A percentile compares a stretch with the other conserved stretches of the same genome.
Conservation (phyloP, 2,329 filamentous ascomycete species). For the Ceratocystis ficicola region DNA sequence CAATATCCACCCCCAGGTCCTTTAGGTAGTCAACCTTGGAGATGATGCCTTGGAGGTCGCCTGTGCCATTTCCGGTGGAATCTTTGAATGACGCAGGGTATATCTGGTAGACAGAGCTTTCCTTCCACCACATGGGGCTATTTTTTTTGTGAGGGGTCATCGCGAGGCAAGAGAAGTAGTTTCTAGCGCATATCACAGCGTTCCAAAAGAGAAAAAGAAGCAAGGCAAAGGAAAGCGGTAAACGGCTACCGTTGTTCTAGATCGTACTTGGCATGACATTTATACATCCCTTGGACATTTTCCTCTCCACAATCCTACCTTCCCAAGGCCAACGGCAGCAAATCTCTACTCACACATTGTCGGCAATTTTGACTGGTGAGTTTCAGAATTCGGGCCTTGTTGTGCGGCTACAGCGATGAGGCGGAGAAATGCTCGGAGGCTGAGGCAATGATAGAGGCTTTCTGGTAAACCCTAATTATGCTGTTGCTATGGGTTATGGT, state of each 20-base stretch:
- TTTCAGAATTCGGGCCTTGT: conserved; percentile 11
- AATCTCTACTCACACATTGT: background rate
- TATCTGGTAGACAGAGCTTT: conserved; percentile 48
- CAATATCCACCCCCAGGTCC: conserved; percentile 44
- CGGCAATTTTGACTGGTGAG: background rate
- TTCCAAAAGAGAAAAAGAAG: conserved; percentile 1
- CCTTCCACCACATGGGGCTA: conserved; percentile 44
- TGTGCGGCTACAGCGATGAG: background rate
- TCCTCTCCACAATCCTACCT: background rate
- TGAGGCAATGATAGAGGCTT: background rate
- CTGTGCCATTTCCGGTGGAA: conserved; percentile 43
- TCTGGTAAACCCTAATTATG: background rate
- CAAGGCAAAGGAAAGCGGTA: background rate
- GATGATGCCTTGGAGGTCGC: conserved; percentile 47
- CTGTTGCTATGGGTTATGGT: background rate
- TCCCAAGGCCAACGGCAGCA: background rate
- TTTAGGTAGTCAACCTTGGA: conserved; percentile 44
- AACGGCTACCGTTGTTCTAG: background rate
- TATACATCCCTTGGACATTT: background rate
- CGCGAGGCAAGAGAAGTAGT: background rate
- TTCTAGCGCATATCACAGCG: background rate
- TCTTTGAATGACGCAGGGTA: conserved; percentile 52
- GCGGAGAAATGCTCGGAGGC: conserved; percentile 4
- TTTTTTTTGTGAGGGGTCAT: conserved; percentile 6
- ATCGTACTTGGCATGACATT: background rate